Evolutionary conservation across 1,284 basidiomycete genomes (phyloP).

Genomic region (Fistulina hepatica): DNA sequence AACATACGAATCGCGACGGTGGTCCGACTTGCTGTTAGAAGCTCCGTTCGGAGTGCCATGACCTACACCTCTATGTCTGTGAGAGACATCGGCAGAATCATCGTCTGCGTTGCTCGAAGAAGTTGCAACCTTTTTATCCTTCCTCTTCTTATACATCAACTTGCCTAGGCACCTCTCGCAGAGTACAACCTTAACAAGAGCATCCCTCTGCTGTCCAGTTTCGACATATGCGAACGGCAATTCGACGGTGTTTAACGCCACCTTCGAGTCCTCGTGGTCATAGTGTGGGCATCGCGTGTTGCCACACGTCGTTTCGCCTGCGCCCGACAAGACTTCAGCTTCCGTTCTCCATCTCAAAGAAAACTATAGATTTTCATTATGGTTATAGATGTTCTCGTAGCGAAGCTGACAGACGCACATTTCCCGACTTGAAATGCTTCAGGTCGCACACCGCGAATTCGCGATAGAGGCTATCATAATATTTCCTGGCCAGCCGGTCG

Average conservation of each 20-base stretch:
- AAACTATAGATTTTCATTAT: slow-evolving; percentile 51
- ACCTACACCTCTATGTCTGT: too few relatives aligned
- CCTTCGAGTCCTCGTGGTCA: slow-evolving; percentile 19
- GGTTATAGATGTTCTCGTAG: too few relatives aligned
- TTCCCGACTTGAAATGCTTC: slow-evolving; percentile 90
- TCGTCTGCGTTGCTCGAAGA: too few relatives aligned
- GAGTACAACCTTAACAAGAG: slow-evolving; percentile 81
- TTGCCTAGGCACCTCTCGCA: slow-evolving; percentile 72
- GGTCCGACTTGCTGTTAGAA: too few relatives aligned
- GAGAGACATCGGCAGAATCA: too few relatives aligned
- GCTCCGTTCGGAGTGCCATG: too few relatives aligned
- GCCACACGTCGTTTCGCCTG: slow-evolving; percentile 79
- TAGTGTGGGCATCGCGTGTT: slow-evolving; percentile 77
- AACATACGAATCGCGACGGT: too few relatives aligned
- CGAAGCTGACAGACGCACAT: slow-evolving; percentile 34
- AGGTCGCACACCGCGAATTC: slow-evolving; percentile 89
- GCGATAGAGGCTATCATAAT: slow-evolving; percentile 77
- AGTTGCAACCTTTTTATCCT: slow-evolving; percentile 38
- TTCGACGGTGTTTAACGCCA: slow-evolving; percentile 59
- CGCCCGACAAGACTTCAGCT: slow-evolving; percentile 72
- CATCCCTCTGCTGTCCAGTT: slow-evolving; percentile 60
- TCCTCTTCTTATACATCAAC: slow-evolving; percentile 74
- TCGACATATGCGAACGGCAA: slow-evolving; percentile 84
- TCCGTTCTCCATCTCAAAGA: slow-evolving; percentile 88
- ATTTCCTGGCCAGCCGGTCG: slow-evolving; percentile 75